Conservation (phyloP, 2,329 filamentous ascomycete species). For the Orbilia oligospora region DNA sequence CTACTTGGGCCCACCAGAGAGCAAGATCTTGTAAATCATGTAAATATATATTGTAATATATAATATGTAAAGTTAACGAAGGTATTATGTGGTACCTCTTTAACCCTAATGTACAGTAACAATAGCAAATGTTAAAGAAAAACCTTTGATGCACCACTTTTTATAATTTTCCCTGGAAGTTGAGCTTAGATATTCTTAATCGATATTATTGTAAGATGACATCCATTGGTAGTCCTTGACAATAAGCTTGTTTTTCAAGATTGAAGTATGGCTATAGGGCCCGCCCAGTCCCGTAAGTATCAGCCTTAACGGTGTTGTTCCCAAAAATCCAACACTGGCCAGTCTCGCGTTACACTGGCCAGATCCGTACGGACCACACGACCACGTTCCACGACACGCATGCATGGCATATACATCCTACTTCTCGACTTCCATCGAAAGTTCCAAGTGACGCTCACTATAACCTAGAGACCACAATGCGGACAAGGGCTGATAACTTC, state of each 20-base stretch:
- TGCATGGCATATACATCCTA: neutral
- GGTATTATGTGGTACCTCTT: neutral
- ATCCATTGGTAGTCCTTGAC: too few relatives aligned
- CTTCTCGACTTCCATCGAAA: conserved; percentile 20
- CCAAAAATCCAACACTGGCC: conserved; percentile 21
- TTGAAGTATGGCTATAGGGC: too few relatives aligned
- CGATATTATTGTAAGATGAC: neutral
- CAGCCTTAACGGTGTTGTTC: conserved; percentile 23
- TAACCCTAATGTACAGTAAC: neutral
- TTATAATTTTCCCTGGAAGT: neutral
- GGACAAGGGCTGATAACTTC: conserved; percentile 49
- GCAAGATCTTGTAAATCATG: conserved; percentile 63
- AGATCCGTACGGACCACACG: conserved; percentile 14
- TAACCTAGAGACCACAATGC: conserved; percentile 33
- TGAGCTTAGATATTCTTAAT: neutral
- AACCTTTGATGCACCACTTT: neutral
- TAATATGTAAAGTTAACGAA: conserved; percentile 10
- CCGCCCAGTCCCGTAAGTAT: too few relatives aligned
- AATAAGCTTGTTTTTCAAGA: too few relatives aligned
- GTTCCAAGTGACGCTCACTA: neutral
- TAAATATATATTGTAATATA: conserved; percentile 22
- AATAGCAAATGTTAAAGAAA: neutral
- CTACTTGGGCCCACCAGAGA: conserved; percentile 67
- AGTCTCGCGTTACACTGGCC: conserved; percentile 18
- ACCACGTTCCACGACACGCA: conserved; percentile 15